These are phyloP conservation scores for Candida nitratophila DNA, from an alignment of 805 yeast genomes.

Conservation along the genomic window DNA sequence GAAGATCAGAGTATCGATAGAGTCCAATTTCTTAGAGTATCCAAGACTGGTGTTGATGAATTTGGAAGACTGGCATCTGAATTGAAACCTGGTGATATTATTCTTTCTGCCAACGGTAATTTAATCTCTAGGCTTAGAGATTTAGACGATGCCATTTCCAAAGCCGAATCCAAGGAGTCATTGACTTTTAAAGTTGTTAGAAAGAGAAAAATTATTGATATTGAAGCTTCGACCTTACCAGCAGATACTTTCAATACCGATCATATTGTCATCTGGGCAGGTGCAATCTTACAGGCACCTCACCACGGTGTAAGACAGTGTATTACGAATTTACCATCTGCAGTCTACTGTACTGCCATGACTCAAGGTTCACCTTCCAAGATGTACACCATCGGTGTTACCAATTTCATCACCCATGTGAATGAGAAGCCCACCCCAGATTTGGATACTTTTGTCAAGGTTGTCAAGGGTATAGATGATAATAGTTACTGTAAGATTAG, in stretches of 20 bases:
- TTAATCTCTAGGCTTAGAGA: constrained; percentile 64
- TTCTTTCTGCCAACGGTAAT: constrained; percentile 61
- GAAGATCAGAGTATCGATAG: constrained; percentile 53
- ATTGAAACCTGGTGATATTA: constrained; percentile 63
- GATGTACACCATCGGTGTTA: constrained; percentile 70
- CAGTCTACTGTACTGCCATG: constrained; percentile 73
- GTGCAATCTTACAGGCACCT: constrained; percentile 79
- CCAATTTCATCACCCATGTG: constrained; percentile 85
- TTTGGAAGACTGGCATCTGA: constrained; percentile 23
- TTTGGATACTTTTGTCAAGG: constrained; percentile 57
- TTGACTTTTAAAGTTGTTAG: constrained; percentile 63
- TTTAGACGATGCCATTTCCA: constrained; percentile 40
- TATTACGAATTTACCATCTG: constrained; percentile 68
- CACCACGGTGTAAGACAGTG: constrained; percentile 89
- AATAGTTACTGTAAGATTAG: constrained; percentile 76
- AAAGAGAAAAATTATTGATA: constrained; percentile 53
- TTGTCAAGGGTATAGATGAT: constrained; percentile 67
- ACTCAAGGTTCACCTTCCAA: constrained; percentile 81
- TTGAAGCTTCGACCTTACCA: constrained; percentile 59
- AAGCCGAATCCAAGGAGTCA: constrained; percentile 23
- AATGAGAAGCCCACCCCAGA: constrained; percentile 70
- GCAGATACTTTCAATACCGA: constrained; percentile 53
- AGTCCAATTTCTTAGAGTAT: constrained; percentile 64
- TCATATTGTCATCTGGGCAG: constrained; percentile 74
- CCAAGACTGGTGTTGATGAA: constrained; percentile 43